Conservation (phyloP, 768 basidiomycete species). For the Dioszegia crocea region DNA sequence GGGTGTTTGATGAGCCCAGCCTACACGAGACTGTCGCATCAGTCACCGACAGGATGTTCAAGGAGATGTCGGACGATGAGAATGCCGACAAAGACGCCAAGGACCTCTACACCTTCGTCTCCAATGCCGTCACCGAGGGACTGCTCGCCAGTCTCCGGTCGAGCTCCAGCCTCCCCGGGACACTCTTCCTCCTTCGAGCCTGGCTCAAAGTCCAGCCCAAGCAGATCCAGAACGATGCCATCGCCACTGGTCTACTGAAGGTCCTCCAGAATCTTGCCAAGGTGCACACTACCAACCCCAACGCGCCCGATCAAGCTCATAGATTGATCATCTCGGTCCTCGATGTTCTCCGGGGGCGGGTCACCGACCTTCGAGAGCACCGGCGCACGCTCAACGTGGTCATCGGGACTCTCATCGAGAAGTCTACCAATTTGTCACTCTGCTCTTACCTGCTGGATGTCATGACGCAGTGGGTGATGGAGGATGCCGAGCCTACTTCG, state of each 20-base stretch:
- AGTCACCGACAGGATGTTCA: conserved; percentile 74
- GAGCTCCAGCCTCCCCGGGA: conserved; percentile 60
- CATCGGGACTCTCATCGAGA: conserved; percentile 77
- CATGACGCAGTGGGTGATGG: conserved; percentile 83
- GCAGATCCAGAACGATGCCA: conserved; percentile 66
- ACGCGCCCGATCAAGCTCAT: conserved; percentile 58
- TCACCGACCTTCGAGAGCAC: conserved; percentile 80
- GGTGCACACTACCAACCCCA: conserved; percentile 67
- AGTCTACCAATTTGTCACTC: conserved; percentile 72
- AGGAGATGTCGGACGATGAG: conserved; percentile 70
- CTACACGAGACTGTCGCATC: conserved; percentile 79
- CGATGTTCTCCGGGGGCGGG: conserved; percentile 75
- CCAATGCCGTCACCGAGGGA: conserved; percentile 70
- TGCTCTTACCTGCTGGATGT: conserved; percentile 83
- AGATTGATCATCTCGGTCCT: conserved; percentile 64
- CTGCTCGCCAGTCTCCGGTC: conserved; percentile 50
- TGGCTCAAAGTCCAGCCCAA: conserved; percentile 75
- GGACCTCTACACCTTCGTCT: conserved; percentile 73
- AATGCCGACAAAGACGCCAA: conserved; percentile 65
- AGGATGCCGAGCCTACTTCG: conserved; percentile 54
- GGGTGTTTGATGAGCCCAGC: conserved; percentile 69
- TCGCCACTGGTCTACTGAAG: conserved; percentile 70
- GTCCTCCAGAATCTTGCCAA: conserved; percentile 78
- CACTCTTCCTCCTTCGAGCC: conserved; percentile 79
- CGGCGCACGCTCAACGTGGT: conserved; percentile 73